These are phyloP conservation scores for Dunaliella salina DNA, from an alignment of 163 green algal species.

Conservation along the genomic window DNA sequence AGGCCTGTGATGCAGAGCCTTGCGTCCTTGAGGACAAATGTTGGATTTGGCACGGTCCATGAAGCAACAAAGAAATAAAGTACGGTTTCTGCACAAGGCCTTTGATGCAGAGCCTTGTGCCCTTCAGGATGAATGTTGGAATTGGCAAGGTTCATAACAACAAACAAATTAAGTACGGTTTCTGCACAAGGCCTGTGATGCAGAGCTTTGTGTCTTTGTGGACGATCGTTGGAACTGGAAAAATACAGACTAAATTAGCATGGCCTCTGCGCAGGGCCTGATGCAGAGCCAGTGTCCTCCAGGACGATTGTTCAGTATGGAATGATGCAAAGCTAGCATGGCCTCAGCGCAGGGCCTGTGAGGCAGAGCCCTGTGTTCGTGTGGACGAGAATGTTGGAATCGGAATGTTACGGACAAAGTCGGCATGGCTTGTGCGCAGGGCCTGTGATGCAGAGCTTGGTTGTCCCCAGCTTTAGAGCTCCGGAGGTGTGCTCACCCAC, in stretches of 20 bases:
- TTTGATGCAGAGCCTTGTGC: too few relatives aligned
- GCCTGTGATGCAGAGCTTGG: constrained; percentile 17
- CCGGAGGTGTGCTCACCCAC: constrained; percentile 22
- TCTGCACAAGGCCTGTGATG: constrained; percentile 17
- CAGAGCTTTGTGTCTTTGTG: constrained; percentile 2
- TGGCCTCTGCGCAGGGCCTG: constrained; percentile 9
- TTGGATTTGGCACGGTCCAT: too few relatives aligned
- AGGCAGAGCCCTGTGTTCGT: constrained; percentile 5
- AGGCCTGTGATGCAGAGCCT: not conserved
- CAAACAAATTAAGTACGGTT: too few relatives aligned
- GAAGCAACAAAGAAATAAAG: too few relatives aligned
- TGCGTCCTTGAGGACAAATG: too few relatives aligned
- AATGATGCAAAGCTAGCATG: too few relatives aligned
- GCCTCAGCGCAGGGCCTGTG: constrained; percentile 16
- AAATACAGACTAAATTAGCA: not conserved
- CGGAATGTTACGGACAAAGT: not conserved
- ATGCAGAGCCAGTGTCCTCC: too few relatives aligned
- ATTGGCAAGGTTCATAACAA: too few relatives aligned
- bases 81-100: too few relatives aligned
- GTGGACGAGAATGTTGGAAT: too few relatives aligned
- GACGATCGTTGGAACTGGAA: not conserved
- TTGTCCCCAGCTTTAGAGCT: not conserved
- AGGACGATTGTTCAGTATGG: too few relatives aligned
- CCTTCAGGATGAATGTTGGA: too few relatives aligned
- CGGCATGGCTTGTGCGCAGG: not conserved